Evolutionary conservation across 148 eudicot genomes (phyloP).

Genomic region (Beta vulgaris): DNA sequence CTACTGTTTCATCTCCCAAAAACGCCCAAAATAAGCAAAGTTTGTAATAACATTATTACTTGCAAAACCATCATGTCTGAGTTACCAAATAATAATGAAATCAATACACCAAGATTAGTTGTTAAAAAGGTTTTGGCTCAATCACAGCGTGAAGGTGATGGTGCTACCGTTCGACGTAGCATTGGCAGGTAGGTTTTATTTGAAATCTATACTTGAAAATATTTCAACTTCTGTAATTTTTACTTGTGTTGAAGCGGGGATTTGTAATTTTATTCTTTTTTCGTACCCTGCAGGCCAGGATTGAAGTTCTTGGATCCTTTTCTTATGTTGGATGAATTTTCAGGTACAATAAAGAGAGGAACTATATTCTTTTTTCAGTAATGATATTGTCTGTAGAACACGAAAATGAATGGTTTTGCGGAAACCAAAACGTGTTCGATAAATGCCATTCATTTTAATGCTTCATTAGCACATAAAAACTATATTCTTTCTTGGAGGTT

Average conservation of each 20-base stretch:
- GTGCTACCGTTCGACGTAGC: conserved; percentile 46
- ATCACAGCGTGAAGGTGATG: conserved; percentile 40
- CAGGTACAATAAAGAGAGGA: conserved; percentile 38
- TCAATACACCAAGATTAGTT: conserved; percentile 33
- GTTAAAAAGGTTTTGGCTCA: conserved; percentile 39
- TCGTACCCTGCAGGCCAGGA: conserved; percentile 49
- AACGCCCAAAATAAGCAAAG: not conserved
- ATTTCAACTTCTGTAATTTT: not conserved
- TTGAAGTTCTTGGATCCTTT: conserved; percentile 84
- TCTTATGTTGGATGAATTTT: conserved; percentile 83
- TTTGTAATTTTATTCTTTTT: not conserved
- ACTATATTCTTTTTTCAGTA: not conserved
- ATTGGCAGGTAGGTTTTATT: conserved; percentile 35
- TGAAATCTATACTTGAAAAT: not conserved
- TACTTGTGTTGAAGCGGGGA: not conserved
- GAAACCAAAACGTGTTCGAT: too few relatives aligned
- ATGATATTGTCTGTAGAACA: too few relatives aligned
- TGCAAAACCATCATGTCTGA: conserved; percentile 14
- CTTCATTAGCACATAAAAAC: too few relatives aligned
- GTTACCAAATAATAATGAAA: too few relatives aligned
- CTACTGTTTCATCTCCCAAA: conserved; percentile 19
- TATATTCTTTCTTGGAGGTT: too few relatives aligned
- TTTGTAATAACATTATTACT: not conserved
- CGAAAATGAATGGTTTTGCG: too few relatives aligned
- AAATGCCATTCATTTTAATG: too few relatives aligned